Base-by-base conservation (phyloP, 805 yeast genomes). In the Suhomyces emberorum region DNA sequence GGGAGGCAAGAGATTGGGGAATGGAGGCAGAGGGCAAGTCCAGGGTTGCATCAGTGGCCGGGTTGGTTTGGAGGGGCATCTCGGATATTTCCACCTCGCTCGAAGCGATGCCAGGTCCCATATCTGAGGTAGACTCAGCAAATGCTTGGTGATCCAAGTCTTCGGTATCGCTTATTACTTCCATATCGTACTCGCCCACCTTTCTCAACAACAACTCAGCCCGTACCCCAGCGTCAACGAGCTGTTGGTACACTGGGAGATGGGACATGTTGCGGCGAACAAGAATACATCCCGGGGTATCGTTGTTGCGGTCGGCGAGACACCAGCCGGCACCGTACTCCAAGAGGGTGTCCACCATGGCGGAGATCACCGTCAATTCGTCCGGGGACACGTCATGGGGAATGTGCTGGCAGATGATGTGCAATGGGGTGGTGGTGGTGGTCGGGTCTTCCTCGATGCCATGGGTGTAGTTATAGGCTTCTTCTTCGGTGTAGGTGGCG, bases 251-350 rank as follows among this genome's bases (percentile, higher is more conserved):
- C n/a, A 69, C 61, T 3, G 52, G 47, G 1, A 67, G 46, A 1
- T 51, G 59, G 49, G 49, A 57, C 48, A 66, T 54, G 2, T 72
- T 73, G 33, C 83, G 64, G 31, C 78, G 74, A 24, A 72, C 59
- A 16, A 89, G 67, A 6, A 88, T 72, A 58, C 95, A 89, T 2
- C 95, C 98, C 0, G 96, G 88, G 0, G 96, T 86, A 43, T 81
- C 80, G 46, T 77, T 70, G 35, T 81, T 75, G 40, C 69, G 73
- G 55, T 88, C 95, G 2, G 79, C 65, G 48, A 85, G 69, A 58
- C 83, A 81, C 97, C 97, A 89, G 7, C 95, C 95, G 0, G 95
- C 96, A 19, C 97, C 97, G 55, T 79, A 83, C 52, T 85, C 79
- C 46, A 89, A 81, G 40, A 89, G 59, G 15, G 68, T 71, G 19